Evolutionary conservation across 306 rosid species (phyloP).

Genomic region (Nissolia schottii): DNA sequence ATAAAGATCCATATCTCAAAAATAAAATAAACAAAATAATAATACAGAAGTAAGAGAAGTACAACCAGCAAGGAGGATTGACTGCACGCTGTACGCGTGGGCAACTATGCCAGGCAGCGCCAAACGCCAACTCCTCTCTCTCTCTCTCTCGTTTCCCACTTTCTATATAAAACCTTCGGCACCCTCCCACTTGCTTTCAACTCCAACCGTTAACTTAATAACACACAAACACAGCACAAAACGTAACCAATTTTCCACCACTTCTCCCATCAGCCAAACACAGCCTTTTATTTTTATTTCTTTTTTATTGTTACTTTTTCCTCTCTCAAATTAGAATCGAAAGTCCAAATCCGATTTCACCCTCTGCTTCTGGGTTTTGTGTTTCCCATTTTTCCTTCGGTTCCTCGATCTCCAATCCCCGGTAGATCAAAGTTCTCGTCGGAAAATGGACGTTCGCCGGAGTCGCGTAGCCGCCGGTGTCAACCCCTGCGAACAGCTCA

Average conservation of each 20-base stretch:
- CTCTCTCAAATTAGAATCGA: too few species aligned
- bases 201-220: conserved; percentile 7
- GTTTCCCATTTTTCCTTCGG: not conserved
- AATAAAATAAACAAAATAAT: too few species aligned
- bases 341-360: too few species aligned
- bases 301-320: too few species aligned
- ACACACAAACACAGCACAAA: too few species aligned
- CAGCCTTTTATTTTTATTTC: too few species aligned
- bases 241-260: not conserved
- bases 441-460: conserved; percentile 64
- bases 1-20: too few species aligned
- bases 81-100: conserved; percentile 37
- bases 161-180: conserved; percentile 1
- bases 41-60: not conserved
- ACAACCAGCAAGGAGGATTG: not conserved
- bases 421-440: not conserved
- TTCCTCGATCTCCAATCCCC: not conserved
- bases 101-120: not conserved
- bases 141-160: too few species aligned
- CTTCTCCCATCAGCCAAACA: not conserved
- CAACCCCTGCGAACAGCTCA: conserved; percentile 18
- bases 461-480: conserved; percentile 10
- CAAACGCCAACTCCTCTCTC: not conserved
- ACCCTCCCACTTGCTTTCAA: conserved; percentile 6
- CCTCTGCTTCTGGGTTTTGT: not conserved